Evolutionary conservation across 176 grass and related monocot species (phyloP), one percentile per base, ranked within the genome.

Genomic region (Bothriochloa decipiens): DNA sequence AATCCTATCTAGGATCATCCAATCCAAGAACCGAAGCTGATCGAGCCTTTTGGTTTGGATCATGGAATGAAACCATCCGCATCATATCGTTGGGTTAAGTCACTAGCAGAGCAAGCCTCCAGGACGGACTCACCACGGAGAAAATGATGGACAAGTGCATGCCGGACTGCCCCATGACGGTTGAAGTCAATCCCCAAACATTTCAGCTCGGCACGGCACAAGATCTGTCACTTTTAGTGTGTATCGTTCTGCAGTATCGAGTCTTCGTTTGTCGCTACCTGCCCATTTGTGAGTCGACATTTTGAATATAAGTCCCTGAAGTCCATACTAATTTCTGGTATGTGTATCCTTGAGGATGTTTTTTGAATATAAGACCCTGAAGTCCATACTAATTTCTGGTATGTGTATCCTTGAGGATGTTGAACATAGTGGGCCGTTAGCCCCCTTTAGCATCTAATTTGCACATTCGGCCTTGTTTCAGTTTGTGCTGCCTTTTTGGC

Each of bases 341-440:
- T 65, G 11, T 28, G 37, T 39, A 67, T 15, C 35, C n/a, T 41
- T 22, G 35, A 46, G 17, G 37, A 33, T 73, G 42, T 74, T 23
- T 78, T 78, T 43, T 78, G 4, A 39, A 60, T 3, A 23, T 33
- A 36, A 43, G 39, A 13, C 20, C 72, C 13, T 6, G 25, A 14
- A 4, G 35, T 53, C 65, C 11, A 25, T 55, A 57, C 16, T 11
- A 43, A 29, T 75, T 66, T 26, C 23, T 65, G 23, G 4, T 65
- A 50, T 65, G 11, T 28, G 37, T 39, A 67, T 15, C 35, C n/a
- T 41, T 22, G 35, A 46, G 17, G 37, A 33, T 73, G 42, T 74
- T 23, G 53, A 49, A 37, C n/a, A 33, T 64, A 50, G 41, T 29
- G 80, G 28, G 62, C 20, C 70, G 41, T 29, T 86, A 22, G 62